Evolutionary conservation across 352 stramenopile genomes (phyloP).

Genomic region (Thalassiosira delicatula): DNA sequence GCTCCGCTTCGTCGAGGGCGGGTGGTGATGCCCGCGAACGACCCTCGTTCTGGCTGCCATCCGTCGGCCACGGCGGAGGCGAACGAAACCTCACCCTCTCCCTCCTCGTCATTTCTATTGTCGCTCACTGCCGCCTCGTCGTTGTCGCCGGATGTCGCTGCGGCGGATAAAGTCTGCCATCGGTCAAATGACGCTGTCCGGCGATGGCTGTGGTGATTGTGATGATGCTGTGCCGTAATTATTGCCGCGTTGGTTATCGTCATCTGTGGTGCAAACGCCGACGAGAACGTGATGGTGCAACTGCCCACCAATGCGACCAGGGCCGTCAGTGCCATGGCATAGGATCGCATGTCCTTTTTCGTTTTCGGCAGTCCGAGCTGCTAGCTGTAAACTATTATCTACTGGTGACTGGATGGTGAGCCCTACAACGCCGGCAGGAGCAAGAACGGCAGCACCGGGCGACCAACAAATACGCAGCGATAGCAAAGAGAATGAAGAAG

Average conservation of each 20-base stretch:
- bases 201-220: not conserved
- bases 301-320: not conserved
- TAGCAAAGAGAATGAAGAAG: no score
- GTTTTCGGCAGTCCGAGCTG: no score
- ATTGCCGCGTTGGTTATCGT: no score
- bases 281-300: not conserved
- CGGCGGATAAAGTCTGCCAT: conserved; percentile 11
- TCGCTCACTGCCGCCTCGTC: not conserved
- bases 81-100: conserved; percentile 35
- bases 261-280: not conserved
- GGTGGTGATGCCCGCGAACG: conserved; percentile 41
- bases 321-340: conserved; percentile 18
- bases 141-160: no score
- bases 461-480: no score
- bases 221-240: no score
- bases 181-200: conserved; percentile 17
- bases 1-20: no score
- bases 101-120: conserved; percentile 29
- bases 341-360: no score
- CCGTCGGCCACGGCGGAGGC: conserved; percentile 38
- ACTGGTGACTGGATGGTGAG: no score
- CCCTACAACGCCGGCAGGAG: no score
- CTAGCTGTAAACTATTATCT: no score
- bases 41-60: conserved; percentile 34
- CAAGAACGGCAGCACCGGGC: no score